These are phyloP conservation scores for Pichia inconspicua DNA, from an alignment of 1,139 yeast species.

Conservation along the genomic window DNA sequence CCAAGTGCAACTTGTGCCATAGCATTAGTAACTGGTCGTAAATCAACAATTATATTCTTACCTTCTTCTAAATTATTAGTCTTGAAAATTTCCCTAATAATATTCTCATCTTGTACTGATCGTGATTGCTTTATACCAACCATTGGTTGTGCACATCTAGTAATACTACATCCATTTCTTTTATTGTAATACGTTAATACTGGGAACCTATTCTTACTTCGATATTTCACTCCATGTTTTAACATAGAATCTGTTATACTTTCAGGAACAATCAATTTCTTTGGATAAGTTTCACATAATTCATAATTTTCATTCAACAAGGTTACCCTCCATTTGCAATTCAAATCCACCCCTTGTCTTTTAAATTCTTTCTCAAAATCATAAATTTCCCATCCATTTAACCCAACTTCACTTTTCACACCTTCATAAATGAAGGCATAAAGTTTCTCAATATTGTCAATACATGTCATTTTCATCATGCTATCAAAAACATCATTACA, in stretches of 20 bases:
- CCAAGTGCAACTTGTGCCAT: constrained; percentile 96
- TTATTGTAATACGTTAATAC: constrained; percentile 70
- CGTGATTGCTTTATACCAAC: constrained; percentile 85
- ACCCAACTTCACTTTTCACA: constrained; percentile 43
- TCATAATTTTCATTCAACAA: constrained; percentile 55
- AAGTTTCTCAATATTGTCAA: constrained; percentile 46
- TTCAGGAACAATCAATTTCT: constrained; percentile 57
- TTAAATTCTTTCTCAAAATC: constrained; percentile 55
- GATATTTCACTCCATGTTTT: constrained; percentile 72
- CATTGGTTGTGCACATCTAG: constrained; percentile 87
- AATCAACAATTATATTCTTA: constrained; percentile 74
- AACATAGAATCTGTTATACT: constrained; percentile 74
- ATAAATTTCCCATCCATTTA: constrained; percentile 69
- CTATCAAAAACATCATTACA: constrained; percentile 70
- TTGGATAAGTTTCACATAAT: constrained; percentile 75
- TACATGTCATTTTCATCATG: constrained; percentile 57
- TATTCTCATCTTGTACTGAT: constrained; percentile 83
- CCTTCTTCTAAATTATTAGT: constrained; percentile 27
- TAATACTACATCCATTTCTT: constrained; percentile 68
- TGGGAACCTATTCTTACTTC: constrained; percentile 84
- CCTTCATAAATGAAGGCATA: constrained; percentile 69
- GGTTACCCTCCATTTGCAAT: constrained; percentile 58
- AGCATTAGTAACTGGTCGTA: constrained; percentile 89
- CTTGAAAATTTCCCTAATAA: constrained; percentile 64
- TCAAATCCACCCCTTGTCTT: constrained; percentile 48